Conservation (phyloP, 257 asterid genomes). For the Cinchona pubescens region DNA sequence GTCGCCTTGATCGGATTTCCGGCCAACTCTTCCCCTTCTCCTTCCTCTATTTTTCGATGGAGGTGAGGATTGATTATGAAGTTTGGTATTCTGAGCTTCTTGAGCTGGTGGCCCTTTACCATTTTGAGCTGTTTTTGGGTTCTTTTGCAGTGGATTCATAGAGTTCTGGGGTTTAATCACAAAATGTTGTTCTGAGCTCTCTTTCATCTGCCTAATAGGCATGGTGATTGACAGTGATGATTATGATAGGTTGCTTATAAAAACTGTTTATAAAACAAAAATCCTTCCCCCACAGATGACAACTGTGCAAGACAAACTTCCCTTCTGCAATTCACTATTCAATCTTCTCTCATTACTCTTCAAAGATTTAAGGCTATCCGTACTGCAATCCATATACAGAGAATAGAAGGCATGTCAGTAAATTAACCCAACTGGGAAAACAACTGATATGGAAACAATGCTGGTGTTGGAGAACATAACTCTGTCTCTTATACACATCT, state of each 20-base stretch:
- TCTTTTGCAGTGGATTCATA: conserved; percentile 45
- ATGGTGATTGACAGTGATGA: conserved; percentile 40
- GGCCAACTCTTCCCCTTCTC: conserved; percentile 77
- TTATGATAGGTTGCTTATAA: conserved; percentile 12
- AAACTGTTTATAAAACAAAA: conserved; percentile 17
- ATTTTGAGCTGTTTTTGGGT: conserved; percentile 48
- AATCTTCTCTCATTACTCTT: conserved; percentile 28
- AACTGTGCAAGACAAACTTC: conserved; percentile 19
- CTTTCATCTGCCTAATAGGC: conserved; percentile 89
- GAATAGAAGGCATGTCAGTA: conserved; percentile 46
- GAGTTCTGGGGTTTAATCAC: conserved; percentile 61
- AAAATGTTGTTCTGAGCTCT: conserved; percentile 61
- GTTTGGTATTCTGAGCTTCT: conserved; percentile 51
- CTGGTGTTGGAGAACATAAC: conserved; percentile 32
- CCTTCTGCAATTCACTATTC: conserved; percentile 18
- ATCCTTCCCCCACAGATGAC: conserved; percentile 21
- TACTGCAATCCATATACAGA: conserved; percentile 54
- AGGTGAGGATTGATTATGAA: conserved; percentile 52
- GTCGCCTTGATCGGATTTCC: conserved; percentile 83
- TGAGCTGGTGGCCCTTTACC: conserved; percentile 59
- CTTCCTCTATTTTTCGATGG: conserved; percentile 75
- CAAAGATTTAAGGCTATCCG: conserved; percentile 43
- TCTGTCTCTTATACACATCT: too few species aligned
- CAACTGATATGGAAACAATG: conserved; percentile 37
- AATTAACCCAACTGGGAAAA: conserved; percentile 32